These are phyloP conservation scores for Neoboletus subvelutipes DNA, from an alignment of 768 basidiomycete genomes.

Conservation along the genomic window DNA sequence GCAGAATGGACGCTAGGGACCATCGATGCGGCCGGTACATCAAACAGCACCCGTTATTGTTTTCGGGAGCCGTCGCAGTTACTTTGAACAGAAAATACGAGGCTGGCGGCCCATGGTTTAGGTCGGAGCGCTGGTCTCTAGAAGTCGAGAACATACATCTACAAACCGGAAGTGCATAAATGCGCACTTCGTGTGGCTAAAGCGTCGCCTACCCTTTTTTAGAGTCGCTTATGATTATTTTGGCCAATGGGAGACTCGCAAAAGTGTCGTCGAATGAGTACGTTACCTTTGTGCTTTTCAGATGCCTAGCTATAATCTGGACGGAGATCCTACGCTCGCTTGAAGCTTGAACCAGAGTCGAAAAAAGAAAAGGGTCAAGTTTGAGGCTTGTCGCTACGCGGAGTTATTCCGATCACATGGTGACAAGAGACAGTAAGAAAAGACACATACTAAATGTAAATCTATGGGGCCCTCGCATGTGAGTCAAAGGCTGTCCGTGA, in stretches of 20 bases:
- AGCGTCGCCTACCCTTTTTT: too few relatives aligned
- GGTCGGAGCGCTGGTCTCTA: neutral
- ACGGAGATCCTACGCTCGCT: neutral
- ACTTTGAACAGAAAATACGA: neutral
- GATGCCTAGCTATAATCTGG: too few relatives aligned
- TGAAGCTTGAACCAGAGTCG: neutral
- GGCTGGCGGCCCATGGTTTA: neutral
- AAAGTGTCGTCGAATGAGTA: too few relatives aligned
- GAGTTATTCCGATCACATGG: constrained; percentile 20
- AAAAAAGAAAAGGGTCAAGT: neutral
- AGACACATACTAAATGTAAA: constrained; percentile 1
- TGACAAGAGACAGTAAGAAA: constrained; percentile 41
- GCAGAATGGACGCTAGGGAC: neutral
- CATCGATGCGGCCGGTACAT: too few relatives aligned
- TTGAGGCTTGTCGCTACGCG: constrained; percentile 41
- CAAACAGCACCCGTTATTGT: too few relatives aligned
- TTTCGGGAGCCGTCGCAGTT: neutral
- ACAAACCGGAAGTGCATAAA: too few relatives aligned
- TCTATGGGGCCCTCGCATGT: neutral
- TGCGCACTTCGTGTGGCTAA: too few relatives aligned
- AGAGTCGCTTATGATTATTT: too few relatives aligned
- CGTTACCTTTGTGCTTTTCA: too few relatives aligned
- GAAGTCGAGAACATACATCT: neutral
- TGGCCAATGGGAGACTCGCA: too few relatives aligned
- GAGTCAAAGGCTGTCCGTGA: neutral